These are phyloP conservation scores for Tricholoma hemisulphureum DNA, from an alignment of 768 basidiomycete species.

Conservation along the genomic window DNA sequence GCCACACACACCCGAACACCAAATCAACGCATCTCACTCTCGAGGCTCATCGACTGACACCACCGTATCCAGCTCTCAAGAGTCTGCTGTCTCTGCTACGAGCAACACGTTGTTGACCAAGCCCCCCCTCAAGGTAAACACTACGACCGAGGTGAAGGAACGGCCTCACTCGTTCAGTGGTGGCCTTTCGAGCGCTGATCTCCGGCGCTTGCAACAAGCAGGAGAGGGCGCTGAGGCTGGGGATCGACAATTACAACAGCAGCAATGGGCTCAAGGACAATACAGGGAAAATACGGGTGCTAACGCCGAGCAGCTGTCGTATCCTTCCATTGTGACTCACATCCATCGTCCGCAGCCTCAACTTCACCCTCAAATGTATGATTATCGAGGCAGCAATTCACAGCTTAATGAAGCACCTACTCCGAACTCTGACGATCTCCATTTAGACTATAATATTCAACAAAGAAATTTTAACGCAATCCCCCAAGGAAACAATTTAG, in stretches of 20 bases:
- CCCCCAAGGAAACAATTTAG: slow-evolving; percentile 30
- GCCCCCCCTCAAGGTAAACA: slow-evolving; percentile 52
- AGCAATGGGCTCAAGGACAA: slow-evolving; percentile 50
- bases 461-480: slow-evolving; percentile 54
- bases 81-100: slow-evolving; percentile 48
- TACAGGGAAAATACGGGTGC: slow-evolving; percentile 43
- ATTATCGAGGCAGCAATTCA: slow-evolving; percentile 43
- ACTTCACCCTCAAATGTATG: slow-evolving; percentile 46
- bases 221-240: slow-evolving; percentile 44
- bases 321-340: slow-evolving; percentile 65
- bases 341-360: slow-evolving; percentile 54
- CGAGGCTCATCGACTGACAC: slow-evolving; percentile 84
- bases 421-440: slow-evolving; percentile 44
- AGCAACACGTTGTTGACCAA: slow-evolving; percentile 59
- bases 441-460: slow-evolving; percentile 57
- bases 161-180: slow-evolving; percentile 82
- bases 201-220: slow-evolving; percentile 72
- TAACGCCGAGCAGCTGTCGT: slow-evolving; percentile 49
- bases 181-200: slow-evolving; percentile 68
- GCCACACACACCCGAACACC: slow-evolving; percentile 65
- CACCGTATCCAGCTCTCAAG: slow-evolving; percentile 57
- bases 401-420: slow-evolving; percentile 27
- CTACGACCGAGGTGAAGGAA: slow-evolving; percentile 61
- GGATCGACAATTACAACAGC: slow-evolving; percentile 38
- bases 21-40: slow-evolving; percentile 68